Base-by-base conservation (phyloP, 331 rosid species). In the Pyrus hybrid region DNA sequence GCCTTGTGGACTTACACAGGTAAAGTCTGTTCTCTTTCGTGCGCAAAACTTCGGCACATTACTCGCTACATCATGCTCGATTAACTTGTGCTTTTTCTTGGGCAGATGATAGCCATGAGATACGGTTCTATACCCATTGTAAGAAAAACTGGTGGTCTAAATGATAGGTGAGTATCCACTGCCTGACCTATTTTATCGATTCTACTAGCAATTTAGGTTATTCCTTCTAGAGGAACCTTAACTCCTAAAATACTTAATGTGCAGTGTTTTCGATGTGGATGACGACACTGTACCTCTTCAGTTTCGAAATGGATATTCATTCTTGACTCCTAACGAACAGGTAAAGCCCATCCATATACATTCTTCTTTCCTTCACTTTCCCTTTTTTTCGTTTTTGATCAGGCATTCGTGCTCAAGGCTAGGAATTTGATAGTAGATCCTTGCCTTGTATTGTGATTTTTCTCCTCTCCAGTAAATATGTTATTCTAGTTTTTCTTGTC, bases 1-100 rank as follows among this genome's bases (percentile, higher is more conserved):
- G 86, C 99, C 99, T 35, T 95, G 99, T 81, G 99, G 99, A 74
- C 89, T 95, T 74, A 95, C 99, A 64, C 99, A 95, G 97, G 99
- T 95, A 86, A 79, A 25, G 63, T 70, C 70, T 70, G 76, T 62
- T 51, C 23, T 56, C 76, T 33, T n/a, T 53, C 54, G 37, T 72
- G 21, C 35, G 70, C 77, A 67, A 43, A 71, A 7, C 25, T 49
- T 57, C 28, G 45, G 77, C 47, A 29, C 47, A 9, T 5, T 32
- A 65, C 26, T 20, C 69, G 33, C 69, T 20, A 20, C 26, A 47
- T 28, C n/a, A 0, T 51, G 25, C 62, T 49, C 61, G 51, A 35
- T 66, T 6, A 47, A 67, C 6, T 76, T 77, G 61, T 41, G 26
- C 30, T 29, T 14, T 11, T 73, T 68, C 79, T 78, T 67, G 37